Conservation (phyloP, 176 grass and related monocot species). For the Musa acuminata region DNA sequence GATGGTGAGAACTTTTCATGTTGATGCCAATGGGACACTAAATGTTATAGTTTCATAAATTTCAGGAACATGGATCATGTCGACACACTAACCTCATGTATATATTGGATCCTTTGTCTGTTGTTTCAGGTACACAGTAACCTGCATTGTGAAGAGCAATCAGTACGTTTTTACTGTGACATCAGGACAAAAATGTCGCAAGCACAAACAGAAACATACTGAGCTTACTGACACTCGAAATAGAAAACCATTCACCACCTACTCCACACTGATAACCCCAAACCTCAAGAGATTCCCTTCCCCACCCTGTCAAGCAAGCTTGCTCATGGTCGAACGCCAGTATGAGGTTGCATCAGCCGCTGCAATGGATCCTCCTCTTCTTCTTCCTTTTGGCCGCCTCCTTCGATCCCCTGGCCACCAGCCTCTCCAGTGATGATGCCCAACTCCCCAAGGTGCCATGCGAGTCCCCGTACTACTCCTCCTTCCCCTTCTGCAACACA, state of each 20-base stretch:
- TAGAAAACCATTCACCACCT: neutral
- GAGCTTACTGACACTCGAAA: neutral
- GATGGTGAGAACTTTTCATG: too few species aligned
- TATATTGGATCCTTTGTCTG: too few species aligned
- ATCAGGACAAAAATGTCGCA: neutral
- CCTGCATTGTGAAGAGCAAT: neutral
- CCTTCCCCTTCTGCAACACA: conserved; percentile 59
- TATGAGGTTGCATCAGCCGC: neutral
- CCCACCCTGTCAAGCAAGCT: neutral
- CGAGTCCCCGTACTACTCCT: conserved; percentile 1
- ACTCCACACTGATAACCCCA: neutral
- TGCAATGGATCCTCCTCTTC: neutral
- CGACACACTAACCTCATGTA: too few species aligned
- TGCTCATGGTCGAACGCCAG: neutral
- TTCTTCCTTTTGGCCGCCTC: neutral
- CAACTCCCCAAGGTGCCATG: conserved; percentile 35
- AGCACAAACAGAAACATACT: neutral
- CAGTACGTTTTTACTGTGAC: neutral
- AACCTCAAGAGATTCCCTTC: neutral
- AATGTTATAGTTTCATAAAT: too few species aligned
- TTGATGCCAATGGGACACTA: too few species aligned
- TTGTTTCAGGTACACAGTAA: neutral
- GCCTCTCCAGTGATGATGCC: neutral
- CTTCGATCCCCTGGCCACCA: neutral
- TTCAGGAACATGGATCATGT: too few species aligned